These are phyloP conservation scores for Ophiostoma sp. DNA, from an alignment of 2,329 filamentous ascomycete species.

Conservation along the genomic window DNA sequence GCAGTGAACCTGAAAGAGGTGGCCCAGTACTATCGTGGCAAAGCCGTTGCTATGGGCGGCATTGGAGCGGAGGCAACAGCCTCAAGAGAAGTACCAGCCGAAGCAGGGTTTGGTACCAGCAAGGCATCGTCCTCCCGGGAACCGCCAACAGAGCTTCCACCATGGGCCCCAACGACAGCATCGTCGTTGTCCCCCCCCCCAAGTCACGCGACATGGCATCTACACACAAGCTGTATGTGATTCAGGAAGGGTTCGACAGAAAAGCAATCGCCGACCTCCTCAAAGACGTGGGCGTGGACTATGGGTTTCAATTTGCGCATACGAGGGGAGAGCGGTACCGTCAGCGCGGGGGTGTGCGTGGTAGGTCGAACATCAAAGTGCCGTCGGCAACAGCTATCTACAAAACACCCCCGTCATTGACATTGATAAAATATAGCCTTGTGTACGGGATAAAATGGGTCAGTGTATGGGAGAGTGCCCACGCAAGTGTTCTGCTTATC, in stretches of 20 bases:
- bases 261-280: constrained; percentile 19
- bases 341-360: background rate
- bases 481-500: constrained; percentile 31
- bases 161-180: background rate
- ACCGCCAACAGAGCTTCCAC: background rate
- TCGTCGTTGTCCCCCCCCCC: background rate
- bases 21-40: background rate
- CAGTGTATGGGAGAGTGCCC: constrained; percentile 34
- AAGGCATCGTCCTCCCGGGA: background rate
- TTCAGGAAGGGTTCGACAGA: constrained; percentile 26
- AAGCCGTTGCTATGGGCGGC: background rate
- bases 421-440: background rate
- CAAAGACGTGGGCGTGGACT: constrained; percentile 30
- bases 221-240: constrained; percentile 28
- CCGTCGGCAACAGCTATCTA: background rate
- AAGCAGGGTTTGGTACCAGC: background rate
- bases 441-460: constrained; percentile 20
- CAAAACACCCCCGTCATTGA: background rate
- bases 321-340: constrained; percentile 28
- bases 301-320: constrained; percentile 34
- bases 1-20: constrained; percentile 1
- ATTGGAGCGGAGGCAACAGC: background rate
- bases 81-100: background rate
- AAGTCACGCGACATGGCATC: background rate
- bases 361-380: no score